Evolutionary conservation across 306 rosid species (phyloP), one percentile per base, ranked within the genome.

Genomic region (Pyrus bretschneideri): DNA sequence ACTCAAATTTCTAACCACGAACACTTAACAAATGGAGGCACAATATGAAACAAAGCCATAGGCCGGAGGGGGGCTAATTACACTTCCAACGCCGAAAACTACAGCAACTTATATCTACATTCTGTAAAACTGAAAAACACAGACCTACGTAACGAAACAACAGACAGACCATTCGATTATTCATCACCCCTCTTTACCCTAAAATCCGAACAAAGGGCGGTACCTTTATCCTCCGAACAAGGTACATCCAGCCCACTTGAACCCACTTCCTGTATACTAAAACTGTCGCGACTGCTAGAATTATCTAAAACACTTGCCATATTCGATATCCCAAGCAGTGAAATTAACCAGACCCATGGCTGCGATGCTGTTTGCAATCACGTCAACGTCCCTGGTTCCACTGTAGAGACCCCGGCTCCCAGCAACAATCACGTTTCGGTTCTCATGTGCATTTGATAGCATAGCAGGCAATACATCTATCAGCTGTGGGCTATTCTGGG

Each of bases 321-420:
- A 11, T 70, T 52, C 35, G 92, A 83, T 33, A 80, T 83, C 70
- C 90, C 96, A n/a, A 96, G 80, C 4, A 92, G 81, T 46, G 99
- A 87, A 33, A 33, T 33, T 33, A 27, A 79, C 96, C 31, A 92
- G 83, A 57, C 99, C 83, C 88, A 96, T 87, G 64, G 98, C 96
- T 30, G 93, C 97, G 62, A 96, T 81, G 84, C 96, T 89, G 72
- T 83, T 90, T 6, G 98, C 92, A 57, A 90, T 86, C 21, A 81
- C 93, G 42, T 74, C 76, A n/a, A 94, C 88, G 67, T 95, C 97
- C 72, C 91, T 81, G 31, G 93, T 79, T 83, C 88, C 95, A 0
- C 91, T 46, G 33, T 95, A 95, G 19, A 92, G 87, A 62, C 96
- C 97, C 2, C 93, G 86, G 81, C 98, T 96, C 46, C 97, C 99